Conservation (phyloP, 225 moss, liverwort and hornwort genomes). For the Anthoceros angustus region DNA sequence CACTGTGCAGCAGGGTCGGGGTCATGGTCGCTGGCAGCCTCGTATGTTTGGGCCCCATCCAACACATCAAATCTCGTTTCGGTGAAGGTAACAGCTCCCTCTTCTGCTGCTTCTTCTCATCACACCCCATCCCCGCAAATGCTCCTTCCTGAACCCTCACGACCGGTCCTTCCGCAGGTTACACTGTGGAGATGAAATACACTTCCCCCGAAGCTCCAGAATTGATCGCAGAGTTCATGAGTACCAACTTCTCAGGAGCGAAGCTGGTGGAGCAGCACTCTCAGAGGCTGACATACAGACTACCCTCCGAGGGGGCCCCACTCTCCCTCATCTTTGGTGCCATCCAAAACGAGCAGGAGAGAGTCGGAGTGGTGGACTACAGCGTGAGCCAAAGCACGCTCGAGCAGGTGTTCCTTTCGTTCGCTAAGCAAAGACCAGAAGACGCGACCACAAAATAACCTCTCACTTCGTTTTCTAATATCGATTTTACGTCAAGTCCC, state of each 20-base stretch:
- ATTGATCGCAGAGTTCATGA: slow-evolving; percentile 47
- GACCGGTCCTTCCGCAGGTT: slow-evolving; percentile 32
- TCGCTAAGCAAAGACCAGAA: slow-evolving; percentile 46
- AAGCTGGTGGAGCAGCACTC: slow-evolving; percentile 60
- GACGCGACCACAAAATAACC: slow-evolving; percentile 5
- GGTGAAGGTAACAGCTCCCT: slow-evolving; percentile 51
- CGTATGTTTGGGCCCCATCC: slow-evolving; percentile 71
- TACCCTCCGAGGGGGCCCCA: slow-evolving; percentile 53
- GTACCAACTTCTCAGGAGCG: slow-evolving; percentile 39
- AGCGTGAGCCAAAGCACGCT: slow-evolving; percentile 84
- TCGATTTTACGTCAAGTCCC: too few relatives aligned
- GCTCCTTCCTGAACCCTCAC: background rate
- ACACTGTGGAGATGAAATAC: slow-evolving; percentile 77
- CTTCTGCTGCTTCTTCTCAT: background rate
- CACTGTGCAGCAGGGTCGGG: slow-evolving; percentile 76
- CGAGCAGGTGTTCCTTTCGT: slow-evolving; percentile 84
- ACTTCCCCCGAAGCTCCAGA: slow-evolving; percentile 18
- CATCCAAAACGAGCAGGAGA: slow-evolving; percentile 55
- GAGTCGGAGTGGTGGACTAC: slow-evolving; percentile 66
- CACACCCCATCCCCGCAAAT: background rate
- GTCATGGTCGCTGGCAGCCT: slow-evolving; percentile 88
- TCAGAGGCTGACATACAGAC: slow-evolving; percentile 58
- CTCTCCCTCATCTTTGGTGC: slow-evolving; percentile 61
- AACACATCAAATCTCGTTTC: slow-evolving; percentile 98
- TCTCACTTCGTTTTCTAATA: background rate